A percentile compares a stretch with the other conserved stretches of the same genome.
Conservation (phyloP, 768 basidiomycete genomes). For the Porpolomopsis calyptriformis region DNA sequence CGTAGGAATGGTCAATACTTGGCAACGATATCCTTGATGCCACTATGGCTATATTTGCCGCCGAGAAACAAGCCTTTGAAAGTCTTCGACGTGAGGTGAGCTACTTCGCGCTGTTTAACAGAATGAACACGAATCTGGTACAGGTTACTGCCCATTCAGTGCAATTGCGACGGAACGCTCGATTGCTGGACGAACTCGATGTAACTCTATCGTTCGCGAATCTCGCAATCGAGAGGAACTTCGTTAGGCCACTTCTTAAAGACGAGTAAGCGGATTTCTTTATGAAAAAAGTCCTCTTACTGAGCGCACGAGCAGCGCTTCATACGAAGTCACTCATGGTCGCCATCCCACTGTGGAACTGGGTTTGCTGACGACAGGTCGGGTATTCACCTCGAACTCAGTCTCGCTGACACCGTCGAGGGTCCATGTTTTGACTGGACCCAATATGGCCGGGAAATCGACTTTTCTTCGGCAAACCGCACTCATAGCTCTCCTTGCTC, state of each 20-base stretch:
- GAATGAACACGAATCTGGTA: neutral
- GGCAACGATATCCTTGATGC: constrained; percentile 59
- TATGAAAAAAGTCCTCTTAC: neutral
- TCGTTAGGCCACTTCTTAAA: constrained; percentile 58
- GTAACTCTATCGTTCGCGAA: constrained; percentile 72
- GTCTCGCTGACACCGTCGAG: constrained; percentile 51
- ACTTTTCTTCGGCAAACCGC: constrained; percentile 89
- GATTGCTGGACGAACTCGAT: constrained; percentile 80
- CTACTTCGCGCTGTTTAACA: constrained; percentile 5
- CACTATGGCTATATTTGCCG: constrained; percentile 36
- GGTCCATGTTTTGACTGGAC: constrained; percentile 82
- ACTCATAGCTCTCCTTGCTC: constrained; percentile 80
- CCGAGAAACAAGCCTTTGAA: constrained; percentile 69
- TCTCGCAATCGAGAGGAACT: constrained; percentile 67
- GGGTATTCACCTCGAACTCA: constrained; percentile 80
- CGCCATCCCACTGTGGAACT: constrained; percentile 92
- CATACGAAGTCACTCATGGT: constrained; percentile 64
- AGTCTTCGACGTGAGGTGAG: constrained; percentile 54
- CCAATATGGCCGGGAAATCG: constrained; percentile 95
- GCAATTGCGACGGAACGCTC: constrained; percentile 61
- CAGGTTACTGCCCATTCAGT: constrained; percentile 54
- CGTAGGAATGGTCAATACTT: constrained; percentile 64
- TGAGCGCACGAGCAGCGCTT: constrained; percentile 26
- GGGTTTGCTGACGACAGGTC: constrained; percentile 61
- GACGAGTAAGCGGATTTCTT: constrained; percentile 44